A percentile compares a stretch with the other conserved stretches of the same genome.
Evolutionary conservation across 306 rosid genomes (phyloP).

Genomic region (Datisca glomerata): DNA sequence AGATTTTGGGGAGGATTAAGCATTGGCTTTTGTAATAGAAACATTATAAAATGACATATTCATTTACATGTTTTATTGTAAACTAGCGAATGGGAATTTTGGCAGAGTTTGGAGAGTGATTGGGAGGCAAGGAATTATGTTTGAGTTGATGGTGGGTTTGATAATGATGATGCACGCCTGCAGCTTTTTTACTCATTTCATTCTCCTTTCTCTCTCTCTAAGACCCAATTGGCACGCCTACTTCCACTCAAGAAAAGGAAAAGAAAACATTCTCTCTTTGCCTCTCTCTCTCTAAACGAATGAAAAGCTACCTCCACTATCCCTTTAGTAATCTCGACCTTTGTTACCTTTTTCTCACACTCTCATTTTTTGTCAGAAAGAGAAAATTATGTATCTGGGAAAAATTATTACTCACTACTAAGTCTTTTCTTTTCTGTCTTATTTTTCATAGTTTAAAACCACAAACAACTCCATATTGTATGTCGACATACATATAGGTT

Average conservation of each 20-base stretch:
- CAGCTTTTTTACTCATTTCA: conserved; percentile 74
- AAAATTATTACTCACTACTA: too few species aligned
- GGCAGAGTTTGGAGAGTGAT: conserved; percentile 58
- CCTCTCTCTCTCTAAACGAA: conserved; percentile 17
- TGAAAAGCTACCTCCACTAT: conserved; percentile 63
- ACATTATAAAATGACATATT: conserved; percentile 17
- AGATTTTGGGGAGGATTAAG: conserved; percentile 44
- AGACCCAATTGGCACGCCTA: conserved; percentile 67
- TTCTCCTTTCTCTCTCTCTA: conserved; percentile 20
- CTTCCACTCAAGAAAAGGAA: conserved; percentile 45
- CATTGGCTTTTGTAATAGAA: conserved; percentile 26
- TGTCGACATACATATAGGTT: too few species aligned
- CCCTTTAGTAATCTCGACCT: conserved; percentile 37
- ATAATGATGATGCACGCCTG: conserved; percentile 84
- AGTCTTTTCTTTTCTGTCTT: too few species aligned
- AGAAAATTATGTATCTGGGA: background rate
- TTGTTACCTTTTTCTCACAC: conserved; percentile 44
- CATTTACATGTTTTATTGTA: conserved; percentile 3
- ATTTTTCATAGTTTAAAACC: conserved; percentile 2
- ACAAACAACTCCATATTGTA: too few species aligned
- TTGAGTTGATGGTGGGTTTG: conserved; percentile 49
- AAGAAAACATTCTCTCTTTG: conserved; percentile 8
- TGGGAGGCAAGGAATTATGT: conserved; percentile 39
- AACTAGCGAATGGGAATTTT: conserved; percentile 30
- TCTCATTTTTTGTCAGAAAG: conserved; percentile 61